A percentile compares a stretch with the other conserved stretches of the same genome.
These are phyloP conservation scores for Skeletonema marinoi DNA, from an alignment of 108 stramenopile genomes.

Conservation along the genomic window DNA sequence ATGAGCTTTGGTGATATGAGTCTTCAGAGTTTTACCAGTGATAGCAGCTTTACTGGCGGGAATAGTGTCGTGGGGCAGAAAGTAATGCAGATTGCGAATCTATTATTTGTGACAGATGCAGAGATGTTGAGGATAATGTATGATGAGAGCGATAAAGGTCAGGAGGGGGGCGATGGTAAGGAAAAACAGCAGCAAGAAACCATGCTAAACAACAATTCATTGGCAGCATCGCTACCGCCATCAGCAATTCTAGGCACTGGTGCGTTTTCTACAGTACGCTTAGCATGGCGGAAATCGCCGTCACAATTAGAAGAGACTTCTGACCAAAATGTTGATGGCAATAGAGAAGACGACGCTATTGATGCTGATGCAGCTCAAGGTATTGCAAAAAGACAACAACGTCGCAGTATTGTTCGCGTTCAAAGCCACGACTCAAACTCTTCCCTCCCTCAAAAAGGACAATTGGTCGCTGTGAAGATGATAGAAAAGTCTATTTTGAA, in stretches of 20 bases:
- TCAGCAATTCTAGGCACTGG: constrained; percentile 21
- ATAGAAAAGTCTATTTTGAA: constrained; percentile 81
- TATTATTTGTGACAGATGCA: constrained; percentile 35
- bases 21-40: constrained; percentile 15
- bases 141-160: constrained; percentile 3
- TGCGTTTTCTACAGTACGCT: constrained; percentile 20
- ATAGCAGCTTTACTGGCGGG: constrained; percentile 29
- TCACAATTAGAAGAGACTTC: neutral
- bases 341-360: neutral
- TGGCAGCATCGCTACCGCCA: constrained; percentile 11
- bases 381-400: neutral
- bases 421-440: constrained; percentile 1
- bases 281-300: constrained; percentile 20
- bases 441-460: constrained; percentile 38
- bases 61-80: neutral
- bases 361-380: neutral
- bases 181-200: neutral
- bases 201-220: neutral
- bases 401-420: constrained; percentile 32
- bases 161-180: neutral
- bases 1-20: constrained; percentile 8
- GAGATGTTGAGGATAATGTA: constrained; percentile 39
- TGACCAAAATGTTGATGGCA: neutral
- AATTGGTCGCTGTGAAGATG: constrained; percentile 85
- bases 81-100: constrained; percentile 25